phyloP scores from a whole-genome alignment of 148 eudicot species.

The Vaccinium corymbosum region DNA sequence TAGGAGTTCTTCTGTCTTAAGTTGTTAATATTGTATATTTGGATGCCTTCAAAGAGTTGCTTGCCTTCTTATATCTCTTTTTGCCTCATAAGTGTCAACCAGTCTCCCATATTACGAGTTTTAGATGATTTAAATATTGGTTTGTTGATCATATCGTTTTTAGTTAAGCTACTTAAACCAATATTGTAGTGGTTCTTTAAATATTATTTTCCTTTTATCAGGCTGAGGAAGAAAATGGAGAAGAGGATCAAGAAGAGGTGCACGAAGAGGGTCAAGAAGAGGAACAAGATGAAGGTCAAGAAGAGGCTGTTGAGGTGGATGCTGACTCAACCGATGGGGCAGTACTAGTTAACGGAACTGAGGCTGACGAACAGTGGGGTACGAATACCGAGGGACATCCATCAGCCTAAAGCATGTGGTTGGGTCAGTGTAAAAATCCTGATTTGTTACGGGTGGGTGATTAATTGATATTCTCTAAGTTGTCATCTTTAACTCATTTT shows the following conservation, averaged over 20 bases:
- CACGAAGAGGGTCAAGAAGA: constrained; percentile 31
- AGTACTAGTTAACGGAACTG: constrained; percentile 84
- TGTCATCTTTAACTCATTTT: constrained; percentile 35
- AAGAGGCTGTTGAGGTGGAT: constrained; percentile 87
- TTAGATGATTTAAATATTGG: not conserved
- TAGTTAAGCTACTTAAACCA: not conserved
- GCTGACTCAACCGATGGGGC: constrained; percentile 95
- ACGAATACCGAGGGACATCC: constrained; percentile 88
- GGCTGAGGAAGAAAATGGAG: constrained; percentile 53
- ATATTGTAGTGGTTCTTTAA: constrained; percentile 1
- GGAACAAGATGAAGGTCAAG: constrained; percentile 49
- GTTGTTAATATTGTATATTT: not conserved
- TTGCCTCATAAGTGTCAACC: too few species aligned
- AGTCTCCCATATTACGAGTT: not conserved
- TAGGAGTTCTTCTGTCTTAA: not conserved
- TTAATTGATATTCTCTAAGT: constrained; percentile 63
- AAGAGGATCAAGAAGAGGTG: constrained; percentile 22
- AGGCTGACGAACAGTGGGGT: constrained; percentile 97
- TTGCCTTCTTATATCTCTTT: not conserved
- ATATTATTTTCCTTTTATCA: constrained; percentile 1
- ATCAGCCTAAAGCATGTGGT: constrained; percentile 92
- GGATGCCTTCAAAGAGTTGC: not conserved
- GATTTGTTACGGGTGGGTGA: constrained; percentile 98
- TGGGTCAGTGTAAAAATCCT: constrained; percentile 85
- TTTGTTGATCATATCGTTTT: not conserved